phyloP scores from a whole-genome alignment of 768 basidiomycete genomes.

The Suillus placidus region DNA sequence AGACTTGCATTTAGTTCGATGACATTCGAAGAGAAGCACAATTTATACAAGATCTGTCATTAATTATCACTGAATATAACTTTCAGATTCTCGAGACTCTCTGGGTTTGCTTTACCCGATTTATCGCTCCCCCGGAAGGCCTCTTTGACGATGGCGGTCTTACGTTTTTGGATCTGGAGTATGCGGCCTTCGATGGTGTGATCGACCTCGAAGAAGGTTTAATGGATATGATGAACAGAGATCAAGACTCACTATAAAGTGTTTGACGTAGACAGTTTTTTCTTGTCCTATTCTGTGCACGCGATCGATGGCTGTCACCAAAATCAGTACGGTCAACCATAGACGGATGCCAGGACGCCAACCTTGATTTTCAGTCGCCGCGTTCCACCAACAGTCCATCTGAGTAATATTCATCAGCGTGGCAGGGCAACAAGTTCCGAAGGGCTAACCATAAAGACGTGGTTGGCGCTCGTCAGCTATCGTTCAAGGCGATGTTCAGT shows the following conservation, averaged over 20 bases:
- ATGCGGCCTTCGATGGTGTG: constrained; percentile 83
- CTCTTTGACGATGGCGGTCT: constrained; percentile 84
- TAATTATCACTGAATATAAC: constrained; percentile 67
- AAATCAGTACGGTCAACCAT: constrained; percentile 11
- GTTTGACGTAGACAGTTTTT: constrained; percentile 79
- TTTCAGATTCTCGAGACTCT: constrained; percentile 81
- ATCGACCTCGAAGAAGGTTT: constrained; percentile 48
- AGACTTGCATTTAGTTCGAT: neutral
- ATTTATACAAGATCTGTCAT: neutral
- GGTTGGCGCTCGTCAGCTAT: constrained; percentile 76
- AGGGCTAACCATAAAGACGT: constrained; percentile 77
- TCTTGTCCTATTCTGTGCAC: constrained; percentile 87
- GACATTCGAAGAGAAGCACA: neutral
- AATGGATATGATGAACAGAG: neutral
- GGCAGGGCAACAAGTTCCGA: neutral
- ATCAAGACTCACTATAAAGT: constrained; percentile 67
- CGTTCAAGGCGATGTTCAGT: constrained; percentile 9
- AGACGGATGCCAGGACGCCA: neutral
- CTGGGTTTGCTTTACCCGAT: constrained; percentile 54
- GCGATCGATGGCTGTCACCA: constrained; percentile 73
- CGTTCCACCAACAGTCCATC: constrained; percentile 97
- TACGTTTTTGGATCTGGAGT: constrained; percentile 80
- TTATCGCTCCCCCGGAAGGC: constrained; percentile 67
- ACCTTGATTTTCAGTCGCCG: constrained; percentile 83
- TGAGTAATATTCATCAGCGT: constrained; percentile 30